A percentile compares a stretch with the other conserved stretches of the same genome.
phyloP scores from a whole-genome alignment of 495 filamentous ascomycete genomes.

The Penicillium cosmopolitanum region DNA sequence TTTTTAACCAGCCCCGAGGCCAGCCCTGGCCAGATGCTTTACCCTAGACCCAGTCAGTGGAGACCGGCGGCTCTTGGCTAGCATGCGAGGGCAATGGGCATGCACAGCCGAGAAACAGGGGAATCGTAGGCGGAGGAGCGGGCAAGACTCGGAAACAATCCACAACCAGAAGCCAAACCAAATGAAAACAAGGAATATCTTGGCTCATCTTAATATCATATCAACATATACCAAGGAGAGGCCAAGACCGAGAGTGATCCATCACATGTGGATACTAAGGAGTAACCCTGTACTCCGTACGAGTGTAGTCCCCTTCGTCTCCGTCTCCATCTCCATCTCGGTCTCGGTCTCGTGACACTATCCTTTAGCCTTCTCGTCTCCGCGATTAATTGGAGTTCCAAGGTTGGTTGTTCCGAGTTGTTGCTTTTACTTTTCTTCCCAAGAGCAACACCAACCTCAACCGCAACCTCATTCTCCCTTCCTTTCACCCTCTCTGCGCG shows the following conservation, averaged over 20 bases:
- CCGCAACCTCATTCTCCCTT: not conserved
- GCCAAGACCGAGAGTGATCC: constrained; percentile 9
- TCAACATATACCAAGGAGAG: no score
- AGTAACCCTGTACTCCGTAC: no score
- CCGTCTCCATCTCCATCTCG: no score
- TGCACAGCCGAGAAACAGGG: not conserved
- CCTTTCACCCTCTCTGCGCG: constrained; percentile 1
- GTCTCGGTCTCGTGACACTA: constrained; percentile 21
- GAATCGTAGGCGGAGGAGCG: not conserved
- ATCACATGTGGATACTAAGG: constrained; percentile 23
- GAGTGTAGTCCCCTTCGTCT: no score
- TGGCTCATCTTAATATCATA: no score
- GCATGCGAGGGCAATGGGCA: not conserved
- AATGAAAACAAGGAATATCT: no score
- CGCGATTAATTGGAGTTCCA: not conserved
- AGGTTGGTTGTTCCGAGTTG: not conserved
- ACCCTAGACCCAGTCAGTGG: not conserved
- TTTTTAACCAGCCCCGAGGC: not conserved
- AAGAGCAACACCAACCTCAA: not conserved
- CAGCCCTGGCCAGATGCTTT: not conserved
- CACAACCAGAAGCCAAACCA: no score
- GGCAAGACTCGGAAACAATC: not conserved
- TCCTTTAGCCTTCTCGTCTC: constrained; percentile 9
- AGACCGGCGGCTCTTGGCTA: constrained; percentile 4
- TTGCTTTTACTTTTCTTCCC: no score